Conservation (phyloP, 2,329 filamentous ascomycete species). For the Diaporthe destruens region DNA sequence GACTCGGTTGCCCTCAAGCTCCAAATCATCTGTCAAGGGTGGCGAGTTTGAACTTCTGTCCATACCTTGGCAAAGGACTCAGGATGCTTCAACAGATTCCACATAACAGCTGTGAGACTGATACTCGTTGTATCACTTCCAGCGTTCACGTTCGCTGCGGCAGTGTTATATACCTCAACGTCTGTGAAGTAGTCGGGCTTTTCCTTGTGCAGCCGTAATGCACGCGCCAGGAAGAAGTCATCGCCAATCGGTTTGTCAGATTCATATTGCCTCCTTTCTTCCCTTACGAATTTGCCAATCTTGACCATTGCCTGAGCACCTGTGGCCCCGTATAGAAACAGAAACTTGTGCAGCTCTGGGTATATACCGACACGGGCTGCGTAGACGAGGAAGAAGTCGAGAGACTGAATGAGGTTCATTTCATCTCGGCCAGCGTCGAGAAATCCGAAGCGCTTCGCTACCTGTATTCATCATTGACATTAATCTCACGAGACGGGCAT, state of each 20-base stretch:
- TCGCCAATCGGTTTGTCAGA: slow-evolving; percentile 2
- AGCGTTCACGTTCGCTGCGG: slow-evolving; percentile 49
- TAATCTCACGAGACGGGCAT: background rate
- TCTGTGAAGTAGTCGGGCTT: slow-evolving; percentile 31
- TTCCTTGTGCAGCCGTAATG: slow-evolving; percentile 4
- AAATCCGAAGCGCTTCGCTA: slow-evolving; percentile 36
- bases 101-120: slow-evolving; percentile 49
- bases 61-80: slow-evolving; percentile 45
- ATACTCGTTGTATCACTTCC: slow-evolving; percentile 54
- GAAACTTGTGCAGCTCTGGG: slow-evolving; percentile 20
- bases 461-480: background rate
- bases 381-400: slow-evolving; percentile 17
- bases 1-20: background rate
- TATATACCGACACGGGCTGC: slow-evolving; percentile 28
- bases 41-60: background rate
- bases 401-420: slow-evolving; percentile 1
- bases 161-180: slow-evolving; percentile 43
- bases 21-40: background rate
- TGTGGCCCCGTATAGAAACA: slow-evolving; percentile 9
- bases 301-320: slow-evolving; percentile 15
- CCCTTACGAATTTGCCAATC: slow-evolving; percentile 3
- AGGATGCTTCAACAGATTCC: slow-evolving; percentile 47
- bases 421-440: slow-evolving; percentile 35
- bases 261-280: background rate
- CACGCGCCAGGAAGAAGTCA: slow-evolving; percentile 18